Conservation (phyloP, 2,329 filamentous ascomycete species). For the Stemphylium beticola region DNA sequence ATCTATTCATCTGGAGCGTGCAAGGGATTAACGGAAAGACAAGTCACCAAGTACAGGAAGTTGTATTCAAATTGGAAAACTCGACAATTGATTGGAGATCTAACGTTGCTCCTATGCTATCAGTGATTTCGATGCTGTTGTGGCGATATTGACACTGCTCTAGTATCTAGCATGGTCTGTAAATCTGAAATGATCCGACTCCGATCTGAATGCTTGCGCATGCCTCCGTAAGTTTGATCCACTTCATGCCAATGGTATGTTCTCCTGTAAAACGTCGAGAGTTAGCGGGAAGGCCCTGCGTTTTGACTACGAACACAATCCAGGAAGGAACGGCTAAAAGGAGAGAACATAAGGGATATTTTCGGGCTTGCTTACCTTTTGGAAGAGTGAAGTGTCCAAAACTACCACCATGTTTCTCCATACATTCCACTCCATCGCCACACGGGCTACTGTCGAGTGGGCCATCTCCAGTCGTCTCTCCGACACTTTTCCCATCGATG, state of each 20-base stretch:
- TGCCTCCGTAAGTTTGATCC: neutral
- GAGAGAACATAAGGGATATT: too few relatives aligned
- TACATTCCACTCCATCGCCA: neutral
- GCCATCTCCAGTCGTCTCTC: neutral
- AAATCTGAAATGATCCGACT: neutral
- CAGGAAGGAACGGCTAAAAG: too few relatives aligned
- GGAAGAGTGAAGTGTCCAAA: neutral
- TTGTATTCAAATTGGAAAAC: too few relatives aligned
- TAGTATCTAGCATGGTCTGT: neutral
- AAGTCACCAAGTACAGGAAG: too few relatives aligned
- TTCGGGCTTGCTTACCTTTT: neutral
- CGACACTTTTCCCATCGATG: neutral
- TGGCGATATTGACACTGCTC: too few relatives aligned
- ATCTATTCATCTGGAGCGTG: too few relatives aligned
- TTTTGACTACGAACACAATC: too few relatives aligned
- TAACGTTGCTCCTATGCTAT: too few relatives aligned
- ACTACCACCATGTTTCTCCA: neutral
- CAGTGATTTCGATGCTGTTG: too few relatives aligned
- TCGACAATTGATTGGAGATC: too few relatives aligned
- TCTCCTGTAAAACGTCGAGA: neutral
- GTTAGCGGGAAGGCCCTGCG: neutral
- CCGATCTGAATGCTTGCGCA: neutral
- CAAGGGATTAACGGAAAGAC: too few relatives aligned
- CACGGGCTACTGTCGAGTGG: neutral
- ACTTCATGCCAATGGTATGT: neutral